Base-by-base conservation (phyloP, 371 early-diverging fungal genomes). In the Apophysomyces trapeziformis region DNA sequence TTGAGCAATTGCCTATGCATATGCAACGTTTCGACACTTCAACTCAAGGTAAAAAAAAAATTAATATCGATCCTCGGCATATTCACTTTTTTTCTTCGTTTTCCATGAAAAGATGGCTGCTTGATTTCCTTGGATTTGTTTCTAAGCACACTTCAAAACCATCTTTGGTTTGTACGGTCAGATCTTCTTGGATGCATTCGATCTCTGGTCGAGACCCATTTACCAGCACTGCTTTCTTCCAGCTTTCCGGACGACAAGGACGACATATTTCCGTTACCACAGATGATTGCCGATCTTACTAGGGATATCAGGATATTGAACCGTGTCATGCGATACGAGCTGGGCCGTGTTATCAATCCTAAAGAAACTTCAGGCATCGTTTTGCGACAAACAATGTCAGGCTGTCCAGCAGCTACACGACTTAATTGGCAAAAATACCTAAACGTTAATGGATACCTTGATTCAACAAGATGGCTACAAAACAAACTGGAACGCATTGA, bases 111-210 rank as follows among this genome's bases (percentile, higher is more conserved):
- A 38, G n/a, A 56, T 44, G 38, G 39, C 32, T 50, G 58, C 26
- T 38, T 21, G 14, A 58, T 57, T 4, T 61, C 61, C 12, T 44
- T 58, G 68, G 70, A 38, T 44, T 61, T 38, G 66, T 44, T 69
- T 61, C 38, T 58, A 46, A 36, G 60, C 65, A 14, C 73, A 50
- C 60, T 70, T 60, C 39, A 68, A 63, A 32, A 68, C 21, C 78
- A 77, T 26, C 66, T 77, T 18, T 68, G 70, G 11, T 68, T 68
- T 58, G 70, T 77, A 63, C 70, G 78, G 46, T 73, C 69, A 32
- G 73, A 72, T 46, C 58, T 77, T 39, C 36, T 73, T 43, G 71
- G 73, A 9, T 72, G 75, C 37, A 66, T 77, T 7, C 67, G 65
- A 54, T 73, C 78, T 35, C 67, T 75, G 11, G 71, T 75, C 14